phyloP scores from a whole-genome alignment of 176 grass and related monocot genomes.

The Chrysopogon serrulatus region DNA sequence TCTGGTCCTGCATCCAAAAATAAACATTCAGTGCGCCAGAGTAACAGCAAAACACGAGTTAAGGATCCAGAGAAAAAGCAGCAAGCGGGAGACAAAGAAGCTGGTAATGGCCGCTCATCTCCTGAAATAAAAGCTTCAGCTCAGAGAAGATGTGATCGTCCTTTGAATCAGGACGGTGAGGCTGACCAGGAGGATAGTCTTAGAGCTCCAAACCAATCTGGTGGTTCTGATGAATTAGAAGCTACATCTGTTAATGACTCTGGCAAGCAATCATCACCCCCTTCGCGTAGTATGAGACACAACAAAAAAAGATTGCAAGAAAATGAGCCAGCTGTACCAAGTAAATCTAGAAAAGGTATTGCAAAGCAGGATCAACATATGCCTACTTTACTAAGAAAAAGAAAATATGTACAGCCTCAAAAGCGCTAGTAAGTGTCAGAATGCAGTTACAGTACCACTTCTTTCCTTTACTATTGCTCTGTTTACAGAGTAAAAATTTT shows the following conservation, averaged over 20 bases:
- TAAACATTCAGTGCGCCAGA: neutral
- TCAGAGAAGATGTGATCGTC: neutral
- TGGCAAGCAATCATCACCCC: slow-evolving; percentile 15
- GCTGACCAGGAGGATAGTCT: neutral
- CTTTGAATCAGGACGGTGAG: slow-evolving; percentile 15
- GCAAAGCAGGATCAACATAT: no score
- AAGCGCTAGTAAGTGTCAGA: slow-evolving; percentile 47
- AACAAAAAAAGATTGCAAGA: neutral
- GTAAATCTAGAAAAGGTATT: no score
- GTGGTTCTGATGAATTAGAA: slow-evolving; percentile 30
- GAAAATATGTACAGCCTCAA: neutral
- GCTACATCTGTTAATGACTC: slow-evolving; percentile 24
- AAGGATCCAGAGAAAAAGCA: slow-evolving; percentile 3
- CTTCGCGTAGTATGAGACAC: slow-evolving; percentile 20
- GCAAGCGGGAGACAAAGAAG: slow-evolving; percentile 11
- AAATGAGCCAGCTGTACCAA: neutral
- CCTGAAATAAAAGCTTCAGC: slow-evolving; percentile 8
- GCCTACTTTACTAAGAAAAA: slow-evolving; percentile 5
- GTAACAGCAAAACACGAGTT: slow-evolving; percentile 17
- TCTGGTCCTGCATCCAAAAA: neutral
- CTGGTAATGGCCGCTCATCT: slow-evolving; percentile 8
- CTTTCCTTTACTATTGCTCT: neutral
- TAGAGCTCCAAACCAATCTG: slow-evolving; percentile 5
- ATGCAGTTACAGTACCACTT: neutral
- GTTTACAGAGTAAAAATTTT: neutral